Evolutionary conservation across 306 rosid species (phyloP), one percentile per base, ranked within the genome.

Genomic region (Cercis canadensis): DNA sequence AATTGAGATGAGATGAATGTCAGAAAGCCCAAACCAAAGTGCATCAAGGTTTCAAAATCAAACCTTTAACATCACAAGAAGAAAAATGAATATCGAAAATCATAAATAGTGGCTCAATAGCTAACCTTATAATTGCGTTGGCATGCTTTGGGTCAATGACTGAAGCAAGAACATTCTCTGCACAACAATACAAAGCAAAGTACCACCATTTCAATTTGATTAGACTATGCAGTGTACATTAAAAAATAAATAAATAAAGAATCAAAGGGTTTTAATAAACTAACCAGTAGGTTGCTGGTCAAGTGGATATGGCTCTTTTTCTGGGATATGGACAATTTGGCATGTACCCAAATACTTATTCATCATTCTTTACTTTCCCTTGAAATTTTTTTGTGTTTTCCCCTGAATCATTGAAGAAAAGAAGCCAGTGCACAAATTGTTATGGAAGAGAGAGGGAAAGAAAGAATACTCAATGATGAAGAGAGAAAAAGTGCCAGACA

Each of bases 241-340:
- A 63, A 16, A 24, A 3, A 31, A 68, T 61, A 0, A 13, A 31
- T 55, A 32, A 21, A 0, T 9, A 3, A 4, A 14, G 12, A 31
- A 11, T 58, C 14, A 34, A 24, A 0, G 53, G 17, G 52, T 50
- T 56, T 32, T 3, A 51, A 41, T 47, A 33, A 69, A 15, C 29
- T 52, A 4, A 88, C 97, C 92, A 18, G 96, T 90, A 41, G 92
- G 92, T 67, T 88, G 96, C 62, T 86, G 85, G 57, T 80, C 73
- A 31, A 86, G 95, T 64, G 83, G 79, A 8, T 78, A 59, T 10
- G 81, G 90, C 56, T 79, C 73, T 66, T 82, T 83, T 15, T 85
- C 93, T 13, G 92, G 97, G 53, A 93, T 72, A 49, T 93, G 76
- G 41, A 90, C 63, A 43, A 93, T 88, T 73, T 84, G 55, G 80